Conservation (phyloP, 2,329 filamentous ascomycete species). For the Fusarium proliferatum region DNA sequence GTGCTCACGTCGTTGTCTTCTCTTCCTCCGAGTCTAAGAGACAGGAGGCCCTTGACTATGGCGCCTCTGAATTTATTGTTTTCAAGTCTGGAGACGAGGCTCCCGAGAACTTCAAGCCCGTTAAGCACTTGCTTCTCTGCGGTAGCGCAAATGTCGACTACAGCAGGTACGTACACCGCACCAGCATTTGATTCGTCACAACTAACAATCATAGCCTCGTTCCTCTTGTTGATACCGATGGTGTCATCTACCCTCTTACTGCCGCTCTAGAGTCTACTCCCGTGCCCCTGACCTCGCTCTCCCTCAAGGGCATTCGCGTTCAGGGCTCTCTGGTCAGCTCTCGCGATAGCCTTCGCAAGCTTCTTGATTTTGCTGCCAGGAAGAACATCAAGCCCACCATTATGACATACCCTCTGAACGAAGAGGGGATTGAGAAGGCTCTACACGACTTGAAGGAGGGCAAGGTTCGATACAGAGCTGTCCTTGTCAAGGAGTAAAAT, state of each 20-base stretch:
- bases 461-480: conserved; percentile 45
- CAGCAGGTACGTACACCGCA: conserved; percentile 4
- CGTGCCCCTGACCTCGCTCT: conserved; percentile 23
- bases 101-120: conserved; percentile 30
- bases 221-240: conserved; percentile 27
- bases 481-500: conserved; percentile 42
- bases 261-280: conserved; percentile 19
- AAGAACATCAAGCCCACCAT: conserved; percentile 45
- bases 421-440: conserved; percentile 49
- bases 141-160: conserved; percentile 33
- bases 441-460: conserved; percentile 50
- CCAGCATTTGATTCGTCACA: rapidly evolving
- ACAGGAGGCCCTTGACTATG: conserved; percentile 40
- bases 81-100: conserved; percentile 32
- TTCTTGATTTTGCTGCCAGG: conserved; percentile 45
- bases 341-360: conserved; percentile 31
- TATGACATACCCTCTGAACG: conserved; percentile 45
- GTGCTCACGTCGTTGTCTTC: conserved; percentile 48
- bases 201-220: conserved; percentile 14
- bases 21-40: conserved; percentile 41
- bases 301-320: conserved; percentile 31
- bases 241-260: conserved; percentile 32
- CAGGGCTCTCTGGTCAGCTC: conserved; percentile 20
- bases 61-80: conserved; percentile 40
- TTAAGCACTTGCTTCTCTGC: conserved; percentile 34